Conservation (phyloP, 1,284 basidiomycete species). For the Tilletia horrida region DNA sequence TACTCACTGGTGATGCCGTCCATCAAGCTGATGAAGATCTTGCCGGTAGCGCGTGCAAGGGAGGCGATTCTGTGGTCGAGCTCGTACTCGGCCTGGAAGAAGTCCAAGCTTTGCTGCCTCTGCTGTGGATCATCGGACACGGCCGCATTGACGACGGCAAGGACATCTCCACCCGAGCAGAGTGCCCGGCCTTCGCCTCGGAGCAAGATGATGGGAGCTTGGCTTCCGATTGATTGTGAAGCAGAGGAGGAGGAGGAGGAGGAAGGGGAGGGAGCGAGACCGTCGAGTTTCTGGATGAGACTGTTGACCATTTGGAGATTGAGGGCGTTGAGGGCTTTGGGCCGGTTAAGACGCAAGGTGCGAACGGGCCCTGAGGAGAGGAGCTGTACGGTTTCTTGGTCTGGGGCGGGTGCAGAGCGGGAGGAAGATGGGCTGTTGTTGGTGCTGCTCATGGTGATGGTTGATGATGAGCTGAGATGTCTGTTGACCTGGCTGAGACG, state of each 20-base stretch:
- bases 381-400: constrained; percentile 5
- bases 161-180: constrained; percentile 92
- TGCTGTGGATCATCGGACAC: constrained; percentile 32
- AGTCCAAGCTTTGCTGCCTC: constrained; percentile 67
- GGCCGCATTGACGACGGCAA: constrained; percentile 57
- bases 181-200: constrained; percentile 72
- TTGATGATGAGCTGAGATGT: neutral
- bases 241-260: neutral
- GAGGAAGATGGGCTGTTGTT: neutral
- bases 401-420: neutral
- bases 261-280: neutral
- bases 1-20: constrained; percentile 84
- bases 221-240: constrained; percentile 20
- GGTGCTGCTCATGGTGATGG: constrained; percentile 10
- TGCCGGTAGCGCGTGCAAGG: constrained; percentile 25
- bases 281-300: constrained; percentile 72
- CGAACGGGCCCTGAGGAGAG: constrained; percentile 53
- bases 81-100: constrained; percentile 92
- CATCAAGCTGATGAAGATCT: constrained; percentile 84
- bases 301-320: constrained; percentile 76
- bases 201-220: constrained; percentile 42
- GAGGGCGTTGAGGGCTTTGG: constrained; percentile 80
- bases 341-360: constrained; percentile 75
- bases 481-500: constrained; percentile 1
- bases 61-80: constrained; percentile 80